Percentiles rank a stretch among this genome's conserved stretches.
Conservation (phyloP, 495 filamentous ascomycete species). For the Aspergillus cavernicola region DNA sequence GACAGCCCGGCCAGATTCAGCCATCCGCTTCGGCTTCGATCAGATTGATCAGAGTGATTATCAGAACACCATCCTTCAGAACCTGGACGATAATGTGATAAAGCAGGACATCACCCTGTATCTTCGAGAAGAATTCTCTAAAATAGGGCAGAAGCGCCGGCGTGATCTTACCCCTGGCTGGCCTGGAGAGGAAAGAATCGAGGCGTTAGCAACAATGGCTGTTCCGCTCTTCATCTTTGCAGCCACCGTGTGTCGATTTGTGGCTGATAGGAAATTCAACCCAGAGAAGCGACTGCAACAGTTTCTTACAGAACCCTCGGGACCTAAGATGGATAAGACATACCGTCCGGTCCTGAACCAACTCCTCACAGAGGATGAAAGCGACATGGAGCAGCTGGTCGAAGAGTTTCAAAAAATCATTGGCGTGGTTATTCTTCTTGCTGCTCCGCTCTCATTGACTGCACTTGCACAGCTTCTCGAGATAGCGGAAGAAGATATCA, state of each 20-base stretch:
- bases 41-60: too few relatives aligned
- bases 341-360: conserved; percentile 23
- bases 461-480: conserved; percentile 16
- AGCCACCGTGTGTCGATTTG: conserved; percentile 23
- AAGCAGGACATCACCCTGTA: conserved; percentile 29
- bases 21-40: too few relatives aligned
- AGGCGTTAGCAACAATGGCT: conserved; percentile 15
- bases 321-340: conserved; percentile 11
- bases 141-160: conserved; percentile 18
- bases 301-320: conserved; percentile 17
- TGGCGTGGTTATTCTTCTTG: conserved; percentile 22
- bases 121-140: conserved; percentile 24
- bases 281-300: conserved; percentile 14
- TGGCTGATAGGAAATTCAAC: conserved; percentile 10
- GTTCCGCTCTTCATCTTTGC: conserved; percentile 28
- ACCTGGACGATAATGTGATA: conserved; percentile 19
- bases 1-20: conserved; percentile 46
- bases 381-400: not conserved
- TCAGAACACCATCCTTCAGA: conserved; percentile 39
- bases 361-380: conserved; percentile 6
- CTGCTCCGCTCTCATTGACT: conserved; percentile 15
- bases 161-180: conserved; percentile 27
- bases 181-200: conserved; percentile 29
- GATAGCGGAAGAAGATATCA: not conserved
- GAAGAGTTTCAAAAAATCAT: conserved; percentile 20